A percentile compares a stretch with the other conserved stretches of the same genome.
These are phyloP conservation scores for Trichosporon ovoides DNA, from an alignment of 1,284 basidiomycete species.

Conservation along the genomic window DNA sequence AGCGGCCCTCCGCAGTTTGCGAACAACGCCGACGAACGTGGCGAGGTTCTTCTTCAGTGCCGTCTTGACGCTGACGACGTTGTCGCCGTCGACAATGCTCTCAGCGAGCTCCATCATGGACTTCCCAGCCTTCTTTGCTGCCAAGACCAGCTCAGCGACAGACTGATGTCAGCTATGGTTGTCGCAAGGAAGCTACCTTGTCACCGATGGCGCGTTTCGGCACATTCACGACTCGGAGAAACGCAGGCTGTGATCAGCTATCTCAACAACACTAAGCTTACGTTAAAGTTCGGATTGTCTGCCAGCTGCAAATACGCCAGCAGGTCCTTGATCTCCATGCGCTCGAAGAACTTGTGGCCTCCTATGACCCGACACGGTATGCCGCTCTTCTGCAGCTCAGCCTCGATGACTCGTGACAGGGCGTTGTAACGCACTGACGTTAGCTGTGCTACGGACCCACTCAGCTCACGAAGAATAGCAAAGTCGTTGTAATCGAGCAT, in stretches of 20 bases:
- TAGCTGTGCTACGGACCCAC: background rate
- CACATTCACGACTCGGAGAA: constrained; percentile 67
- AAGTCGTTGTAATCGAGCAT: constrained; percentile 70
- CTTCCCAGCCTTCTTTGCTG: constrained; percentile 55
- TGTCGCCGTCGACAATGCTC: constrained; percentile 57
- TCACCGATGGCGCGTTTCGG: constrained; percentile 75
- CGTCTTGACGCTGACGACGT: constrained; percentile 61
- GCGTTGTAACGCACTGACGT: constrained; percentile 72
- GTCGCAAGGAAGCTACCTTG: constrained; percentile 56
- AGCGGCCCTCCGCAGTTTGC: constrained; percentile 57
- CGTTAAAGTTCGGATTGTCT: constrained; percentile 69
- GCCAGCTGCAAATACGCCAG: constrained; percentile 80
- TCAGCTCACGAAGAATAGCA: constrained; percentile 64
- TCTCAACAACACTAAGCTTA: constrained; percentile 18
- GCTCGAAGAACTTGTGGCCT: constrained; percentile 83
- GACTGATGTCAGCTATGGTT: constrained; percentile 50
- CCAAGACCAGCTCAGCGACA: constrained; percentile 57
- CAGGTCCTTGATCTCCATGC: constrained; percentile 77
- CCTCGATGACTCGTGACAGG: constrained; percentile 71
- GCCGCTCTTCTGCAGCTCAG: constrained; percentile 66
- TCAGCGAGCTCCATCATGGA: constrained; percentile 61
- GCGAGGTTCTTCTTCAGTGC: constrained; percentile 60
- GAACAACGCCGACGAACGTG: constrained; percentile 59
- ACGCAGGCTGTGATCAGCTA: constrained; percentile 56
- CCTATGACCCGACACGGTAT: constrained; percentile 74